These are phyloP conservation scores for Fusarium tanahbumbuense DNA, from an alignment of 2,329 filamentous ascomycete species.

Conservation along the genomic window DNA sequence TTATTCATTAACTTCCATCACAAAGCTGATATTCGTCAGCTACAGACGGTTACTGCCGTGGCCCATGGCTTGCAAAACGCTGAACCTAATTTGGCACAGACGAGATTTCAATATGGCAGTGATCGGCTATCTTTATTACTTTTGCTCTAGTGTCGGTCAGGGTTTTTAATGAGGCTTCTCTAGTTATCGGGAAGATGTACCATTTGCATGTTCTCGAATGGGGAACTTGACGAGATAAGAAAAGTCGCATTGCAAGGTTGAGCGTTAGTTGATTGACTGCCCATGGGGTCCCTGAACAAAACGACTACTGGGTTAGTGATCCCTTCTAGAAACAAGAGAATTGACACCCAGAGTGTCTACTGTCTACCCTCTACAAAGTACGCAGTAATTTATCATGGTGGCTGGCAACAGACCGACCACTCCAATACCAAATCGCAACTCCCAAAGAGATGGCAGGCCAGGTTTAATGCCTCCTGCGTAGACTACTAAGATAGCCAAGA, in stretches of 20 bases:
- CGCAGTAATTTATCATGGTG: background rate
- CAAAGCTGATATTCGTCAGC: background rate
- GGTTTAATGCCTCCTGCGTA: constrained; percentile 1
- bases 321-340: background rate
- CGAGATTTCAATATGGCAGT: background rate
- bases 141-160: constrained; percentile 7
- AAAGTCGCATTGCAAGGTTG: constrained; percentile 13
- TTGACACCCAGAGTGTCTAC: background rate
- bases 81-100: constrained; percentile 6
- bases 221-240: constrained; percentile 12
- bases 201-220: constrained; percentile 20
- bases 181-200: constrained; percentile 2
- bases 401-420: background rate
- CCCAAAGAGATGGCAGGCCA: background rate
- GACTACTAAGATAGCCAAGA: constrained; percentile 13
- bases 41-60: background rate
- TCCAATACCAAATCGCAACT: constrained; percentile 4
- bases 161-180: constrained; percentile 7
- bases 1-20: background rate
- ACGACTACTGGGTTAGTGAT: background rate
- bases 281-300: background rate
- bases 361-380: background rate
- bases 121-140: constrained; percentile 3
- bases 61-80: constrained; percentile 1
- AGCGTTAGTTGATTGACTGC: background rate